phyloP scores from a whole-genome alignment of 768 basidiomycete species.

The Trametes cinnabarina region DNA sequence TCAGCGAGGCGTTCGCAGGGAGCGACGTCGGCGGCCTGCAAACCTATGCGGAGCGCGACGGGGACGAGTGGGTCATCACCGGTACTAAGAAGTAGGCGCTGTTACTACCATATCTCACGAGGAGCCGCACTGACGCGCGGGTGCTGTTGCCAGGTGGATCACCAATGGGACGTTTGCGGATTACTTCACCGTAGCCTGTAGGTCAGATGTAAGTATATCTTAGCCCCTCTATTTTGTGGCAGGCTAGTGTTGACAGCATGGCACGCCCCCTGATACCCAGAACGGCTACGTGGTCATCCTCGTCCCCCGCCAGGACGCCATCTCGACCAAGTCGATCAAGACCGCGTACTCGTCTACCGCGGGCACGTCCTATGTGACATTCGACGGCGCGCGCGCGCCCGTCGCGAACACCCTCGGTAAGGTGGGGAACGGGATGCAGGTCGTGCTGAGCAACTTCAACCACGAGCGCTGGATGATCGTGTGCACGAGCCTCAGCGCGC shows the following conservation, averaged over 20 bases:
- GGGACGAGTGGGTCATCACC: conserved; percentile 82
- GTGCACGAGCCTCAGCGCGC: conserved; percentile 66
- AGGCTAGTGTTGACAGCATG: background rate
- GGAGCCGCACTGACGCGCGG: background rate
- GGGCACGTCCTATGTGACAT: conserved; percentile 84
- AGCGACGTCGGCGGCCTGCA: conserved; percentile 82
- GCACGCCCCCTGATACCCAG: conserved; percentile 33
- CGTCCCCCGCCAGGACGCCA: conserved; percentile 64
- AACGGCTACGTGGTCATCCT: conserved; percentile 75
- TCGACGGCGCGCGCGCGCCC: conserved; percentile 80
- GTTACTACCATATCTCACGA: background rate
- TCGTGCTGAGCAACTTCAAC: conserved; percentile 84
- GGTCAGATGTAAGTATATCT: conserved; percentile 50
- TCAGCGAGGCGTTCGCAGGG: conserved; percentile 92
- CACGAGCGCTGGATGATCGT: conserved; percentile 90
- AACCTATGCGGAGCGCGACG: conserved; percentile 84
- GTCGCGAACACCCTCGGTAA: conserved; percentile 84
- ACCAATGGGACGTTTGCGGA: conserved; percentile 85
- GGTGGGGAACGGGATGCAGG: conserved; percentile 78
- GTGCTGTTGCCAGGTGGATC: conserved; percentile 62
- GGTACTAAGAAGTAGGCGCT: conserved; percentile 84
- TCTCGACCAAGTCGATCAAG: conserved; percentile 87
- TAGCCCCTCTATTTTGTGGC: background rate
- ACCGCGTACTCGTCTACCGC: conserved; percentile 91
- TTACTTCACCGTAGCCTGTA: conserved; percentile 80